Percentiles rank a stretch among this genome's conserved stretches.
These are phyloP conservation scores for Cystobasidium sp. DNA, from an alignment of 1,284 basidiomycete genomes.

Conservation along the genomic window DNA sequence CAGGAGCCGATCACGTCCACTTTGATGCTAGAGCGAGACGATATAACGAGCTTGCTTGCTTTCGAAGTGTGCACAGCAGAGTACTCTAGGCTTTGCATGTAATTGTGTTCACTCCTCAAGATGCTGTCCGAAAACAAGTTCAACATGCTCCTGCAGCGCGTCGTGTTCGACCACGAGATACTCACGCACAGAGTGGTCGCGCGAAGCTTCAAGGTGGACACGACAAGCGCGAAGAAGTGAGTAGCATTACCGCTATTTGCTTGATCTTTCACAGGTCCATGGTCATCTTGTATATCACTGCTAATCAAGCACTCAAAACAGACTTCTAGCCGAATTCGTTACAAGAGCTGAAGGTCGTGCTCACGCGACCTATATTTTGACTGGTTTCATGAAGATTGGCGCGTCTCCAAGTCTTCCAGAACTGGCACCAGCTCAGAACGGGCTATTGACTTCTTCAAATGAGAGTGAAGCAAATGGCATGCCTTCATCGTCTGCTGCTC, in stretches of 20 bases:
- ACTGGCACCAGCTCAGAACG: constrained; percentile 4
- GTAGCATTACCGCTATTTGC: not conserved
- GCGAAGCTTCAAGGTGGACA: constrained; percentile 39
- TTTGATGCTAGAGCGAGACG: no score
- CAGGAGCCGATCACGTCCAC: no score
- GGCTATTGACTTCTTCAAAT: not conserved
- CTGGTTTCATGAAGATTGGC: constrained; percentile 35
- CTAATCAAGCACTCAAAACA: not conserved
- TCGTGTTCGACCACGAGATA: constrained; percentile 41
- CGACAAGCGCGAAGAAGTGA: constrained; percentile 33
- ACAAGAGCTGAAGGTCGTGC: constrained; percentile 29
- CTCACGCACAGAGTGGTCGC: constrained; percentile 41
- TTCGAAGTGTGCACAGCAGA: no score
- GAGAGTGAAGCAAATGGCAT: not conserved
- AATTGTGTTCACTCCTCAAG: not conserved
- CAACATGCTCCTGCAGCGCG: constrained; percentile 40
- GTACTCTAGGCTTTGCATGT: no score
- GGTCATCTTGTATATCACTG: not conserved
- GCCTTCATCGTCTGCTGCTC: not conserved
- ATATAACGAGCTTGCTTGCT: no score
- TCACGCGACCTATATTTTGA: constrained; percentile 41
- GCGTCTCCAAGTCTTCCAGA: not conserved
- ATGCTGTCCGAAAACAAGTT: constrained; percentile 38
- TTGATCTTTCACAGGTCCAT: not conserved
- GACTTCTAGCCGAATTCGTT: constrained; percentile 31